Conservation (phyloP, 345 rosid species). For the Schrenkiella parvula region DNA sequence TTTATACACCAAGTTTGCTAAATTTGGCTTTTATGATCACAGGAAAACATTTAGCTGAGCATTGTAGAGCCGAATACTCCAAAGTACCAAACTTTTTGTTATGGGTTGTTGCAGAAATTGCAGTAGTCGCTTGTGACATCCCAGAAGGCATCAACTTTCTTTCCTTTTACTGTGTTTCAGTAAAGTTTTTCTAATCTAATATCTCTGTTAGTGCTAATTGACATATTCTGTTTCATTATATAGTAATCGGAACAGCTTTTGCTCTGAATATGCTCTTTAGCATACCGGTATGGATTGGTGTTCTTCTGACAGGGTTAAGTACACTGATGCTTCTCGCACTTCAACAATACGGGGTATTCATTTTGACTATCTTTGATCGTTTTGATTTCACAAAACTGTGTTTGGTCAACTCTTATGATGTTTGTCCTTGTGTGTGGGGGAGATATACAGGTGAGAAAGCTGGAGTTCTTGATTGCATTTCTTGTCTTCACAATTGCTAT, state of each 20-base stretch:
- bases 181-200: not conserved
- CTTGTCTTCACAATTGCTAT: conserved; percentile 84
- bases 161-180: not conserved
- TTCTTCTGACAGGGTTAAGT: conserved; percentile 86
- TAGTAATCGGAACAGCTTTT: conserved; percentile 95
- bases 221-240: not conserved
- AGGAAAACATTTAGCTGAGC: conserved; percentile 97
- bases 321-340: conserved; percentile 78
- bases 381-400: not conserved
- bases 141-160: conserved; percentile 64
- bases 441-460: conserved; percentile 68
- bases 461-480: conserved; percentile 77
- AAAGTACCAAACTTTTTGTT: conserved; percentile 67
- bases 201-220: not conserved
- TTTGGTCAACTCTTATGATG: not conserved
- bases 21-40: not conserved
- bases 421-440: not conserved
- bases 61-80: conserved; percentile 78
- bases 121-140: conserved; percentile 94
- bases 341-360: conserved; percentile 79
- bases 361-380: not conserved
- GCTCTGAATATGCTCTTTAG: conserved; percentile 94
- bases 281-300: conserved; percentile 88
- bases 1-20: not conserved
- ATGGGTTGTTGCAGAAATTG: conserved; percentile 88